Conservation (phyloP, 345 rosid genomes). For the rapeseed (Brassica napus) region DNA sequence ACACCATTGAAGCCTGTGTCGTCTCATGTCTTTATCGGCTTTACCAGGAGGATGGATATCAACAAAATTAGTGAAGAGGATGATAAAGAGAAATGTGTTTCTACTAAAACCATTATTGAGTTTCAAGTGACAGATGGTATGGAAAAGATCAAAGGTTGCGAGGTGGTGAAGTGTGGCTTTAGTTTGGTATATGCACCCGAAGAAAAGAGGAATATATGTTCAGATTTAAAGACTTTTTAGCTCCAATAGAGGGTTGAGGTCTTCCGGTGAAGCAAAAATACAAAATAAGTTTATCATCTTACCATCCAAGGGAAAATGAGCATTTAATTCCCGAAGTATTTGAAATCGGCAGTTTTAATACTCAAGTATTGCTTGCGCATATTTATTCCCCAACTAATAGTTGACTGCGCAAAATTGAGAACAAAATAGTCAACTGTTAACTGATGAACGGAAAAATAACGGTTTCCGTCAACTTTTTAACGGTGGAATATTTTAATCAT, state of each 20-base stretch:
- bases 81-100: background rate
- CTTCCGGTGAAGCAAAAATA: background rate
- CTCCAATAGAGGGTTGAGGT: background rate
- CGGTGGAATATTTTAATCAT: too few species aligned
- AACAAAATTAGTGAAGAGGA: background rate
- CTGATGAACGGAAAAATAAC: too few species aligned
- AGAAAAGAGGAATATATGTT: background rate
- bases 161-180: constrained; percentile 33
- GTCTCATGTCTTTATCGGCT: constrained; percentile 27
- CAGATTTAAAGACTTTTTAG: background rate
- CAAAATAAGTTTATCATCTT: background rate
- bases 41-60: background rate
- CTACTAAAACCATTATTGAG: background rate
- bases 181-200: background rate
- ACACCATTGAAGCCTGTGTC: background rate
- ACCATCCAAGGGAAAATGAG: too few species aligned
- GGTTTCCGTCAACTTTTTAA: too few species aligned
- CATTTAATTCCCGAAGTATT: too few species aligned
- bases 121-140: constrained; percentile 32
- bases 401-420: too few species aligned
- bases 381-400: too few species aligned
- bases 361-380: too few species aligned
- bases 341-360: too few species aligned
- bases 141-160: background rate
- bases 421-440: too few species aligned